Conservation (phyloP, 2,329 filamentous ascomycete species). For the Fusarium oxysporum region DNA sequence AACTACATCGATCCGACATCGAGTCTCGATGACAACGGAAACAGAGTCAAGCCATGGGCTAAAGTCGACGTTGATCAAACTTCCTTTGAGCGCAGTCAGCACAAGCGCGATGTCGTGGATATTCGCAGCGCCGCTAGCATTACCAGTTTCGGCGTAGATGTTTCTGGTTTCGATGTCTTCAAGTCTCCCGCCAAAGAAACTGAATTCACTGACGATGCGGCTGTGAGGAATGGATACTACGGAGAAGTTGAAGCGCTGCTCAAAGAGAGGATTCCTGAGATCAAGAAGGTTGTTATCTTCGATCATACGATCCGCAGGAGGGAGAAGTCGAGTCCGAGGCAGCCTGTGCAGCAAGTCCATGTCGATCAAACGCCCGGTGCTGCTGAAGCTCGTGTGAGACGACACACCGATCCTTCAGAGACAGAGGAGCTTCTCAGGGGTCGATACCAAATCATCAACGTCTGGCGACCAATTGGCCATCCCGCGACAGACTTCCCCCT, state of each 20-base stretch:
- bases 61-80: conserved; percentile 42
- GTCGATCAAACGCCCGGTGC: conserved; percentile 77
- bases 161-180: conserved; percentile 45
- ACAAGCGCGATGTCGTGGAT: conserved; percentile 38
- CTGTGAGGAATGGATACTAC: conserved; percentile 70
- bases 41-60: conserved; percentile 33
- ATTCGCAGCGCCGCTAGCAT: conserved; percentile 35
- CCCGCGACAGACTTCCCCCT: conserved; percentile 41
- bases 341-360: conserved; percentile 77
- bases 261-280: conserved; percentile 62
- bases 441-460: conserved; percentile 67
- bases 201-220: conserved; percentile 65
- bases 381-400: conserved; percentile 69
- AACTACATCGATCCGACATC: conserved; percentile 35
- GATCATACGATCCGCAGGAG: conserved; percentile 76
- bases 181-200: conserved; percentile 59
- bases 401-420: conserved; percentile 63
- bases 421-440: conserved; percentile 51
- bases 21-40: conserved; percentile 20
- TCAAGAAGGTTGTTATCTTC: conserved; percentile 75
- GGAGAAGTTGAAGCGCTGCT: conserved; percentile 69
- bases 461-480: conserved; percentile 50
- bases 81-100: conserved; percentile 34
- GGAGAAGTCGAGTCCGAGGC: conserved; percentile 65
- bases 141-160: conserved; percentile 36